These are phyloP conservation scores for Pichia sp. DNA, from an alignment of 1,139 yeast species.

Conservation along the genomic window DNA sequence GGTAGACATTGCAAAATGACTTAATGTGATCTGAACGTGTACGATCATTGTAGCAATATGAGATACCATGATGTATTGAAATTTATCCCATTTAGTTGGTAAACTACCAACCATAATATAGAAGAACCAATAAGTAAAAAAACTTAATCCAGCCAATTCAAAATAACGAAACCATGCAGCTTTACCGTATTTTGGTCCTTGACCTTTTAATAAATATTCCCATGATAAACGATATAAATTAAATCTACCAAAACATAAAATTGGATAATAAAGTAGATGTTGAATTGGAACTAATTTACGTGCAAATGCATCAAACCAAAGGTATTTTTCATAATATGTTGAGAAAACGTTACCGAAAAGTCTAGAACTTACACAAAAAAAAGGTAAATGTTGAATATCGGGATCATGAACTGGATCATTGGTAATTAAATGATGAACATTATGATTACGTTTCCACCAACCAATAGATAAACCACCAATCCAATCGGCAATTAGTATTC, in stretches of 20 bases:
- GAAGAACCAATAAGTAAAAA: constrained; percentile 76
- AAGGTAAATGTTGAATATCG: constrained; percentile 88
- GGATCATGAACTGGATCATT: constrained; percentile 94
- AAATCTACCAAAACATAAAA: constrained; percentile 78
- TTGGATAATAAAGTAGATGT: constrained; percentile 68
- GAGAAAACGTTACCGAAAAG: constrained; percentile 66
- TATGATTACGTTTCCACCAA: constrained; percentile 94
- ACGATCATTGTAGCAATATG: constrained; percentile 83
- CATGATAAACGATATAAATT: constrained; percentile 78
- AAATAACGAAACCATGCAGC: constrained; percentile 84
- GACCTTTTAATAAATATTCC: constrained; percentile 63
- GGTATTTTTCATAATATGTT: constrained; percentile 64
- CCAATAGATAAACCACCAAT: constrained; percentile 85
- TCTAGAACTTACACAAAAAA: constrained; percentile 76
- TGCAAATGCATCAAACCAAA: constrained; percentile 66
- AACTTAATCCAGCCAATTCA: constrained; percentile 62
- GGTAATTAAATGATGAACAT: constrained; percentile 82
- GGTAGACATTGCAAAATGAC: constrained; percentile 93
- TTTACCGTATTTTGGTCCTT: constrained; percentile 73
- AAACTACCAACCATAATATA: constrained; percentile 38
- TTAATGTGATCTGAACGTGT: constrained; percentile 84
- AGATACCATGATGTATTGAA: constrained; percentile 60
- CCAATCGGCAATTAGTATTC: constrained; percentile 68
- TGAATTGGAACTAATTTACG: constrained; percentile 55
- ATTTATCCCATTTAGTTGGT: constrained; percentile 42